Evolutionary conservation across 179 eudicot species (phyloP), one percentile per base, ranked within the genome.

Genomic region (Silene noctiflora): DNA sequence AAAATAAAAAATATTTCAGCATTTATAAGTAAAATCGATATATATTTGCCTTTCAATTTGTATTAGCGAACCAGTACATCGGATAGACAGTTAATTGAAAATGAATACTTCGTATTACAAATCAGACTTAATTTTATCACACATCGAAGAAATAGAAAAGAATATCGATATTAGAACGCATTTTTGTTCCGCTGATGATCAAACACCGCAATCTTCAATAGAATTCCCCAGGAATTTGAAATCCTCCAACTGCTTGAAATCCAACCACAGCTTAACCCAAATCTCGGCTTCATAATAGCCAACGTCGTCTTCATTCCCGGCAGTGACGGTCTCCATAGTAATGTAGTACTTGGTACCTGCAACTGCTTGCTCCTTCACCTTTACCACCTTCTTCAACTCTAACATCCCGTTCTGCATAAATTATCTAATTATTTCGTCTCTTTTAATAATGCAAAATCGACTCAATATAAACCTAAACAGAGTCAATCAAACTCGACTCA

Each of bases 191-290:
- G n/a, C 17, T 1, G 17, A 14, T 12, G 58, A 27, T 55, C 46
- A 67, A 39, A 42, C 22, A 19, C 17, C 51, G 42, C 48, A 42
- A 29, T 76, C 78, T 25, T 76, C 44, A 25, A 35, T 55, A 4
- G 76, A 31, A 64, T 35, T 78, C 0, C 77, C 77, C 0, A 78
- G 19, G 62, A 35, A 33, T 56, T 73, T 78, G 27, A 78, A 78
- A 24, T 73, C 73, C 29, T 73, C 67, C 62, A 78, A 42, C 4
- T 73, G 67, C 77, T 56, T 73, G 35, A 73, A 73, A 65, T 78
- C 65, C 62, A 78, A 13, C 81, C 81, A 73, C 58, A 77, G 62
- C 58, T 73, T 78, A 11, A 73, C 77, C 81, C 81, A 78, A 22
- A 78, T 73, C 39, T 78, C 67, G 20, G 81, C 81, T 56, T 78